These are phyloP conservation scores for Salix suchowensis DNA, from an alignment of 345 rosid genomes.

Conservation along the genomic window DNA sequence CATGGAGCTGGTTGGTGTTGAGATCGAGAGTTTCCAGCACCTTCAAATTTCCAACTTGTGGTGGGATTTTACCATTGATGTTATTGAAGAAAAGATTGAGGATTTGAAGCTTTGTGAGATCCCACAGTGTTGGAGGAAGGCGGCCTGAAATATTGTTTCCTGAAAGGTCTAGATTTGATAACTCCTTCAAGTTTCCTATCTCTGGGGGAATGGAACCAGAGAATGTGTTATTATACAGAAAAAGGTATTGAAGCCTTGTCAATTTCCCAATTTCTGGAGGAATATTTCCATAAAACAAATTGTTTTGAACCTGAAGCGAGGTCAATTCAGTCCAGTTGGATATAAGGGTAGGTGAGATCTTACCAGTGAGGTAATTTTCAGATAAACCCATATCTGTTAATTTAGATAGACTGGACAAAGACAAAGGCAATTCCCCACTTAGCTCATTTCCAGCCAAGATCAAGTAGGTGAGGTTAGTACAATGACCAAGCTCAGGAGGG, in stretches of 20 bases:
- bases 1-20: slow-evolving; percentile 42
- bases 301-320: slow-evolving; percentile 51
- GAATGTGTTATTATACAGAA: slow-evolving; percentile 36
- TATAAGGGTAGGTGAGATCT: slow-evolving; percentile 38
- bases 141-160: slow-evolving; percentile 45
- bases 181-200: slow-evolving; percentile 39
- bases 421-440: slow-evolving; percentile 45
- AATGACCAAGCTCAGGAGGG: slow-evolving; percentile 53
- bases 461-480: slow-evolving; percentile 39
- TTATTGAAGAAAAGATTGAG: slow-evolving; percentile 47
- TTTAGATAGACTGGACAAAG: slow-evolving; percentile 42
- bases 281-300: slow-evolving; percentile 40
- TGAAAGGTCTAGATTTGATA: slow-evolving; percentile 37
- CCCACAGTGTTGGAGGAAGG: slow-evolving; percentile 49
- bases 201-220: slow-evolving; percentile 45
- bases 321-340: slow-evolving; percentile 43
- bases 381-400: slow-evolving; percentile 34
- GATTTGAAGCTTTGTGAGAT: slow-evolving; percentile 28
- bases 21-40: slow-evolving; percentile 35
- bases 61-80: slow-evolving; percentile 49
- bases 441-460: slow-evolving; percentile 48
- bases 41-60: slow-evolving; percentile 48
- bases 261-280: slow-evolving; percentile 44
- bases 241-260: slow-evolving; percentile 30
- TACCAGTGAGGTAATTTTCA: slow-evolving; percentile 40